Base-by-base conservation (phyloP, 2,329 filamentous ascomycete species). In the Alternaria gansuensis region DNA sequence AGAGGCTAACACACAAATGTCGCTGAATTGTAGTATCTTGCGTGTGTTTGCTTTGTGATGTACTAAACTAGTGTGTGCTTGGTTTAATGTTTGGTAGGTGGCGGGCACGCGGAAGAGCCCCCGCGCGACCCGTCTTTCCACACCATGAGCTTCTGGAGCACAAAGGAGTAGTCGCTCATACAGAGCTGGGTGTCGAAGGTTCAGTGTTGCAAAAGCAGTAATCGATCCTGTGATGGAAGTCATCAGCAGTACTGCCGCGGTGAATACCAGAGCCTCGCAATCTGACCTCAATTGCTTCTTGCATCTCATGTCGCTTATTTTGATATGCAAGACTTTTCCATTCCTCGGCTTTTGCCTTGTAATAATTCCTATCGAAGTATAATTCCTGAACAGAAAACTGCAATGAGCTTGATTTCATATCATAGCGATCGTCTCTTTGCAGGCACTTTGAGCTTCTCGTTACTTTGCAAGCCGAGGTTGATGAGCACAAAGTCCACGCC, bases 401-500 rank as follows among this genome's bases (percentile, higher is more conserved):
- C 13, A 36, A 10, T 36, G 44, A 48, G 44, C 31, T 48, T 10
- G 6, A 8, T 24, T 46, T 21, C 0, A 3, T 14, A 10, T 13
- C 23, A 21, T 7, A 34, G 28, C 29, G 31, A n/a, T 33, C 3
- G 28, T 46, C 31, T 5, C 29, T 17, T 23, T 21, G 44, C 5
- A 77, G 78, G 63, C 79, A 82, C 24, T 82, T 87, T 59, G 82
- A 84, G 36, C 82, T 83, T 26, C 77, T 87, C 10, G 81, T 83
- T 54, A 73, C 80, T 24, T 79, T 97, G 40, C 90, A 90, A 62
- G 83, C 80, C 59, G 89, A 96, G 73, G 88, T 97, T 51, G 88
- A 93, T 51, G 88, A 92, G 72, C 93, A 96, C 79, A 93, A 93
- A 91, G 79, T 80, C 84, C 3, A 86, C 90, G 34, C 88, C 96